Conservation (phyloP, 345 rosid genomes). For the Hypericum perforatum region DNA sequence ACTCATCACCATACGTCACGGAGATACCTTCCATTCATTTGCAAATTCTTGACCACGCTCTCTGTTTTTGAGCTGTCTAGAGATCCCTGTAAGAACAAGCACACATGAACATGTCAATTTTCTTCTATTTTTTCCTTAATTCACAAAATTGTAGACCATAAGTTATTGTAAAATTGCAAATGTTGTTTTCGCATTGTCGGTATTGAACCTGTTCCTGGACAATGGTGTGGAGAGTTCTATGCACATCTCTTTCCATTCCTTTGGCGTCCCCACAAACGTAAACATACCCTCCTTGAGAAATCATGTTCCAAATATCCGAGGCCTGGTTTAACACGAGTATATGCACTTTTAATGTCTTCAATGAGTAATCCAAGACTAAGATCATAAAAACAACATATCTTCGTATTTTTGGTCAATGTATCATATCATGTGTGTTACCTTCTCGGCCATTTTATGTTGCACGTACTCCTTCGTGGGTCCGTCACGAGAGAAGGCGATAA, state of each 20-base stretch:
- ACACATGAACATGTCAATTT: no score
- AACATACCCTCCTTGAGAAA: conserved; percentile 64
- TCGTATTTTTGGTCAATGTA: no score
- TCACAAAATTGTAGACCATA: no score
- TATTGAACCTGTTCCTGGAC: conserved; percentile 66
- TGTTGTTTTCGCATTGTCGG: no score
- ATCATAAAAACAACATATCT: no score
- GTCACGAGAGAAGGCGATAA: conserved; percentile 91
- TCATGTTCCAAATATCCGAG: conserved; percentile 63
- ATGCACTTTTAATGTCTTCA: not conserved
- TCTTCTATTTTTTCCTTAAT: no score
- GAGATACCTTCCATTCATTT: conserved; percentile 76
- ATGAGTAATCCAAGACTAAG: no score
- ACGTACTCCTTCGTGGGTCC: conserved; percentile 89
- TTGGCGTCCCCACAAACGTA: conserved; percentile 99
- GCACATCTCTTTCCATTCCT: conserved; percentile 98
- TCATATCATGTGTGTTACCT: conserved; percentile 28
- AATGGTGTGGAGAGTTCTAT: conserved; percentile 75
- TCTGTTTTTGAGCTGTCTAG: conserved; percentile 72
- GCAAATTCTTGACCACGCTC: conserved; percentile 79
- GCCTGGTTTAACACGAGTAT: conserved; percentile 45
- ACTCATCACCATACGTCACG: conserved; percentile 79
- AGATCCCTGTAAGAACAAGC: conserved; percentile 45
- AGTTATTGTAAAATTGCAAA: no score
- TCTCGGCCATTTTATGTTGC: conserved; percentile 80